Base-by-base conservation (phyloP, 768 basidiomycete species). In the Mycena haematopus region DNA sequence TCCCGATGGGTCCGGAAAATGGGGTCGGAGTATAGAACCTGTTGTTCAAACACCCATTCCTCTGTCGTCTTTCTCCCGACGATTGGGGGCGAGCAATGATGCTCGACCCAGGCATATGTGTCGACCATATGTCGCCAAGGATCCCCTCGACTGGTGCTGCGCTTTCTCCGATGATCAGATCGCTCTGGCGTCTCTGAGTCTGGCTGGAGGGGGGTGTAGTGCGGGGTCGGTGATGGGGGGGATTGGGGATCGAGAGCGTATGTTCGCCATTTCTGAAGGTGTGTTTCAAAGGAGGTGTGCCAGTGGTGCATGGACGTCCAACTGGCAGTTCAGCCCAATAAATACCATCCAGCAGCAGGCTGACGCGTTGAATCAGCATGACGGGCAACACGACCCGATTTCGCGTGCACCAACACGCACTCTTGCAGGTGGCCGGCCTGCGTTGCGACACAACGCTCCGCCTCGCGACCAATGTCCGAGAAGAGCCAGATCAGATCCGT, bases 11-110 rank as follows among this genome's bases (percentile, higher is more conserved):
- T 72, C 58, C 63, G 72, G 63, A 56, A 63, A 67, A 38, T 69
- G 63, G 68, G 72, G 40, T 75, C 74, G 11, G 69, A 63, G 42
- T 77, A 68, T 62, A 82, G 75, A 51, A 79, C 71, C 72, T 86
- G 87, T 68, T 87, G 86, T 66, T 86, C 80, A 50, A 80, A 73
- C 52, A 90, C 84, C 90, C 91, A 91, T 56, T 83, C 80, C 56
- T 88, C 84, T 33, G 85, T 86, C 67, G 80, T 84, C 69, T 78
- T 78, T 65, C 77, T 79, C 63, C 79, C 76, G 59, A 77, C 79
- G 47, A 76, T 77, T 58, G 78, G 75, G 47, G 76, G 76, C 59
- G 76, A 74, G 65, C 84, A 83, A 72, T 88, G 85, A 61, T 87
- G 82, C 52, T 80, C 77, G 8, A 83, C 83, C 80, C 82, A 86